Conservation (phyloP, 2,329 filamentous ascomycete genomes). For the Fusarium secorum region DNA sequence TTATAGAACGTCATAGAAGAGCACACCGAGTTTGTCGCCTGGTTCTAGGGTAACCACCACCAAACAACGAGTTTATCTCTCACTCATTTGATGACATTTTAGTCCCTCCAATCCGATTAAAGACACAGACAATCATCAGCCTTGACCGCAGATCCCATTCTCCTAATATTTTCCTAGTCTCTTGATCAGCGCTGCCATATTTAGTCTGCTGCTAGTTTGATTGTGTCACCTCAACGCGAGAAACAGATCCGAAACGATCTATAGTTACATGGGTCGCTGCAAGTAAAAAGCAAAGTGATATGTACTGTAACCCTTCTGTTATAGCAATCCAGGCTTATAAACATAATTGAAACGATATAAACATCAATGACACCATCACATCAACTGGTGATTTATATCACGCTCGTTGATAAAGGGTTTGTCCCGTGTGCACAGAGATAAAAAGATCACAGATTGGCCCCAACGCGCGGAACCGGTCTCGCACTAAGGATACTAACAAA, state of each 20-base stretch:
- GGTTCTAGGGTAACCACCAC: conserved; percentile 5
- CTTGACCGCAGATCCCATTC: neutral
- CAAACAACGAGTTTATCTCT: neutral
- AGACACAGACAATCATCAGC: neutral
- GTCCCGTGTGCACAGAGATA: neutral
- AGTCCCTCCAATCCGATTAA: conserved; percentile 11
- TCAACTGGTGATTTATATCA: no score
- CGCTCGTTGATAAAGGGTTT: neutral
- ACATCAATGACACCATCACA: neutral
- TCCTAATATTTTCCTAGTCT: conserved; percentile 5
- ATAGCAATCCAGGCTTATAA: neutral
- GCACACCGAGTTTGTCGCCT: no score
- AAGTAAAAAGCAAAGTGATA: neutral
- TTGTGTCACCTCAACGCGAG: neutral
- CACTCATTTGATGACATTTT: neutral
- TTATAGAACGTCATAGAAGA: neutral
- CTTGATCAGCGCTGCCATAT: conserved; percentile 21
- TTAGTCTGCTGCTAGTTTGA: neutral
- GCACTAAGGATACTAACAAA: neutral
- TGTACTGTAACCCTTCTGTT: neutral
- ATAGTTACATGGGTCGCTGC: neutral
- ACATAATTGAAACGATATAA: neutral
- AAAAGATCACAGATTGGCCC: neutral
- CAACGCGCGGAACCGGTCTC: neutral
- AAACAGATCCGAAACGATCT: neutral